Percentiles rank a stretch among this genome's conserved stretches.
phyloP scores from a whole-genome alignment of 148 eudicot species.

The Agrostemma githago region DNA sequence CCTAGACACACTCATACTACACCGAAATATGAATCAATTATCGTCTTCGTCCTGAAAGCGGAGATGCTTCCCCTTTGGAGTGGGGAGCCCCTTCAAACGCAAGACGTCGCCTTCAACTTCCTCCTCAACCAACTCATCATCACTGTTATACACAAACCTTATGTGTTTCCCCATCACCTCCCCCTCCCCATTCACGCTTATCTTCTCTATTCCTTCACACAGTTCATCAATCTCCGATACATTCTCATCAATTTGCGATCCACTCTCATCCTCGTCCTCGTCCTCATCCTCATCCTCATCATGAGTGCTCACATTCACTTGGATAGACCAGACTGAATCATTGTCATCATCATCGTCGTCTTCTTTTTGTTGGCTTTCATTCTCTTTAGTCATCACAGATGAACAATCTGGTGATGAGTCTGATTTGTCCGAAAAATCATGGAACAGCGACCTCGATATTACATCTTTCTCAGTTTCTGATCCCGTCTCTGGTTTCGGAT shows the following conservation, averaged over 20 bases:
- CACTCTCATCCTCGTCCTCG: constrained; percentile 24
- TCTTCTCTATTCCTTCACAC: constrained; percentile 57
- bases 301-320: constrained; percentile 16
- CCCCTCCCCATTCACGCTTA: constrained; percentile 32
- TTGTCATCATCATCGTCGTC: constrained; percentile 39
- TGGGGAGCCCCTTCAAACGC: constrained; percentile 57
- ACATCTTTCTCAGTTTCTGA: constrained; percentile 37
- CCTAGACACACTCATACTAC: background rate
- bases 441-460: constrained; percentile 58
- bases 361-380: constrained; percentile 54
- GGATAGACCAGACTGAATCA: constrained; percentile 15
- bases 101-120: constrained; percentile 15
- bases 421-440: constrained; percentile 70
- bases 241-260: constrained; percentile 8
- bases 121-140: constrained; percentile 49
- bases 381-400: constrained; percentile 40
- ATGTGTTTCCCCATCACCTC: constrained; percentile 47
- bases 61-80: constrained; percentile 61
- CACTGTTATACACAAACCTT: constrained; percentile 68
- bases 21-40: background rate
- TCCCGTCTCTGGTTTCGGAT: constrained; percentile 22
- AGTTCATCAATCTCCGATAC: constrained; percentile 42
- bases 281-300: constrained; percentile 21
- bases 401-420: constrained; percentile 45
- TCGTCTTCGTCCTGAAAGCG: constrained; percentile 43